A percentile compares a stretch with the other conserved stretches of the same genome.
Evolutionary conservation across 305 asterid genomes (phyloP).

Genomic region (Solanum aculeatissimum): DNA sequence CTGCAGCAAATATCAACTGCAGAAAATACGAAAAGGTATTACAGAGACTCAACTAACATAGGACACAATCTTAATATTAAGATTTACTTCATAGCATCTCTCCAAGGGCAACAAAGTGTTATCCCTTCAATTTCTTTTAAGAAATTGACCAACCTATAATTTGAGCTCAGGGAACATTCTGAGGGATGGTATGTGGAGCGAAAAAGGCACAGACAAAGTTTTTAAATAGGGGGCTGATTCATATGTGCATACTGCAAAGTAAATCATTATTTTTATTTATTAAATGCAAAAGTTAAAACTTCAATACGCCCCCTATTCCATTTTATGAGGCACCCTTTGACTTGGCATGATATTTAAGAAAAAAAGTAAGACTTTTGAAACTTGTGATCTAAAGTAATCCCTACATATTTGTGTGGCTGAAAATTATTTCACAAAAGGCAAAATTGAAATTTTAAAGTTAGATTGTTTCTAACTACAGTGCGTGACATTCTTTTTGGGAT

Average conservation of each 20-base stretch:
- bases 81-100: background rate
- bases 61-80: background rate
- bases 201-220: background rate
- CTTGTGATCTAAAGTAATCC: too few relatives aligned
- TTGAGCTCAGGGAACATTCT: background rate
- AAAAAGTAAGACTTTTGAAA: too few relatives aligned
- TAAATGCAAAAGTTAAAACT: background rate
- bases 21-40: background rate
- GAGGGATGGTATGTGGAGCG: background rate
- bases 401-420: too few relatives aligned
- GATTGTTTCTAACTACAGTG: too few relatives aligned
- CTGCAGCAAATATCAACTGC: background rate
- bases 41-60: background rate
- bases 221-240: background rate
- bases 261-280: background rate
- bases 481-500: too few relatives aligned
- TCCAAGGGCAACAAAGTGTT: background rate
- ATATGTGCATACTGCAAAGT: background rate
- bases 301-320: too few relatives aligned
- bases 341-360: too few relatives aligned
- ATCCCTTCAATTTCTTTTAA: background rate
- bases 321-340: too few relatives aligned
- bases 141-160: background rate
- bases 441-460: too few relatives aligned
- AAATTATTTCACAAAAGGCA: too few relatives aligned